Base-by-base conservation (phyloP, 2,329 filamentous ascomycete genomes). In the Coniochaeta prunicola region DNA sequence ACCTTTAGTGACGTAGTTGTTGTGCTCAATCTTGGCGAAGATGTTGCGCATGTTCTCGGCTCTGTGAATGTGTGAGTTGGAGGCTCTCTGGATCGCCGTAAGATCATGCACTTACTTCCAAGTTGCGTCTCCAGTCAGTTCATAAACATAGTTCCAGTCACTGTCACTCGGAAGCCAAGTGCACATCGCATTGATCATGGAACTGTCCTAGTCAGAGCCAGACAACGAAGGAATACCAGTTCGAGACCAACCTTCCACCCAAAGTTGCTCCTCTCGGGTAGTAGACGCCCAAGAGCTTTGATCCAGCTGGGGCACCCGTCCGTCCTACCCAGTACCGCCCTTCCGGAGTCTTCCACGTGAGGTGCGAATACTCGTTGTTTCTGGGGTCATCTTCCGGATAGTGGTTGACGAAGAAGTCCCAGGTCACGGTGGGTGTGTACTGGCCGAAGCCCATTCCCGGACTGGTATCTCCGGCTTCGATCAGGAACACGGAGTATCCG, bases 361-460 rank as follows among this genome's bases (percentile, higher is more conserved):
- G 57, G 68, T 84, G 82, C 59, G 71, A 76, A 66, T 83, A 80
- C 50, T 71, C 69, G 60, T 76, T 71, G 62, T 80, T 77, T 21
- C 77, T 71, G 4, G 59, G 56, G 19, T 70, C 67, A 59, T 77
- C 69, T 59, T 81, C 75, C 9, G 74, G 70, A 65, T 81, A 83
- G 66, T 84, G 81, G 59, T 77, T 76, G 60, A 83, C 79, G 61
- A 77, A 84, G 68, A 80, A 83, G 69, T 83, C 79, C 81, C 81
- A 84, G 55, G 73, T 70, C 65, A 79, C 73, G 19, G 73, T 74
- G 26, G 72, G 71, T 61, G 82, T 77, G 66, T 82, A 76, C 28
- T 74, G 76, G 12, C 76, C 76, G 56, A 75, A 73, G 26, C 74
- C 73, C 48, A 74, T 73, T 60, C 77, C 73, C 2, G 76, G 75